Conservation (phyloP, 768 basidiomycete genomes). For the Trametes maxima region DNA sequence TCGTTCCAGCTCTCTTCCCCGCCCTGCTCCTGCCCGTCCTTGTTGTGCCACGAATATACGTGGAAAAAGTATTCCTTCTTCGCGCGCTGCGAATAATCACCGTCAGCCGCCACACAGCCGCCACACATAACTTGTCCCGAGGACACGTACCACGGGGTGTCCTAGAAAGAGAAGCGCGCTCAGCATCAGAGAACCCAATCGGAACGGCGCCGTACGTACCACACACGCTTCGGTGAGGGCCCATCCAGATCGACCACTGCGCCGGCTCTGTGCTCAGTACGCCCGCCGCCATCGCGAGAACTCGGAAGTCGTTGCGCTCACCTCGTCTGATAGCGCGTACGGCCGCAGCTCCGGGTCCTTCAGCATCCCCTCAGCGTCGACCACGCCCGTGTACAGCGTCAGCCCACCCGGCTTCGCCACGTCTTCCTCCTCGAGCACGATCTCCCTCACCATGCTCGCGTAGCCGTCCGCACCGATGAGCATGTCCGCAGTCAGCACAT, state of each 20-base stretch:
- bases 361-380: conserved; percentile 44
- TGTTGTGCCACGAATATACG: conserved; percentile 41
- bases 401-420: conserved; percentile 32
- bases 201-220: conserved; percentile 18
- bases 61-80: conserved; percentile 39
- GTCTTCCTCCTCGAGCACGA: conserved; percentile 37
- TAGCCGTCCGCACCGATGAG: conserved; percentile 65
- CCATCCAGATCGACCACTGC: conserved; percentile 37
- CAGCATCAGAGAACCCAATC: not conserved
- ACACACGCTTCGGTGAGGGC: conserved; percentile 29
- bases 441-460: conserved; percentile 42
- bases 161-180: conserved; percentile 16
- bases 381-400: conserved; percentile 48
- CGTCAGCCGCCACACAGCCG: not conserved
- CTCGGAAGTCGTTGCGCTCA: conserved; percentile 19
- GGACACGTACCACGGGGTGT: conserved; percentile 28
- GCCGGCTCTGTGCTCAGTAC: not conserved
- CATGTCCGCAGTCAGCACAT: conserved; percentile 49
- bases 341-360: conserved; percentile 42
- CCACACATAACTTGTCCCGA: not conserved
- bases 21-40: conserved; percentile 33
- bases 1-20: conserved; percentile 39
- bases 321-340: conserved; percentile 36
- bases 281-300: not conserved
- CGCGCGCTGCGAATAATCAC: conserved; percentile 36